These are phyloP conservation scores for Candida ascalaphidarum DNA, from an alignment of 805 yeast genomes.

Conservation along the genomic window DNA sequence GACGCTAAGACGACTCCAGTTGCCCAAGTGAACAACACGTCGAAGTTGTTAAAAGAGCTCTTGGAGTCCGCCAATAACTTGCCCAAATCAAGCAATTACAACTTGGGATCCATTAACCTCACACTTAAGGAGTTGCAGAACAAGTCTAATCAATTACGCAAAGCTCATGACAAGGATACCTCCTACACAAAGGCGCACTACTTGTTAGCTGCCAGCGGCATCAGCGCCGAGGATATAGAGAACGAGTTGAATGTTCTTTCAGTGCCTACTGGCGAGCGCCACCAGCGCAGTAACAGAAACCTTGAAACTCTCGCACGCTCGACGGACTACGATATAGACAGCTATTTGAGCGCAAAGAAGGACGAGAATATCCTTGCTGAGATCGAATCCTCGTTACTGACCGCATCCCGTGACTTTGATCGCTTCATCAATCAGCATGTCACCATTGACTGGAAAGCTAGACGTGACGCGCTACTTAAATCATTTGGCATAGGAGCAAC, in stretches of 20 bases:
- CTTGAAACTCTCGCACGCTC: no score
- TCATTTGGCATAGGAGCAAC: conserved; percentile 43
- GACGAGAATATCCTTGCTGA: conserved; percentile 78
- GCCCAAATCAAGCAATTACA: conserved; percentile 51
- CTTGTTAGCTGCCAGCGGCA: conserved; percentile 80
- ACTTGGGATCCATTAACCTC: conserved; percentile 72
- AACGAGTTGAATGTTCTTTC: conserved; percentile 34
- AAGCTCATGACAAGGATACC: conserved; percentile 21
- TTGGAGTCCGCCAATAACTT: conserved; percentile 70
- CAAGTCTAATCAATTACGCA: conserved; percentile 52
- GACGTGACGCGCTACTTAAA: conserved; percentile 66
- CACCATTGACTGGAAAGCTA: conserved; percentile 74
- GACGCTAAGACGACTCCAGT: not conserved
- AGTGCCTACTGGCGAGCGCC: not conserved
- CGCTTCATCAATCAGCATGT: conserved; percentile 62
- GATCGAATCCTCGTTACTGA: conserved; percentile 67
- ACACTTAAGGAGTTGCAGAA: conserved; percentile 72
- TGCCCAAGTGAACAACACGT: not conserved
- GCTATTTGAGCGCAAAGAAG: conserved; percentile 57
- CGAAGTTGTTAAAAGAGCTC: conserved; percentile 50
- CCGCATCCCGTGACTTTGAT: conserved; percentile 81
- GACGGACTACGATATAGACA: conserved; percentile 49
- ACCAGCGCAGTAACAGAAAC: no score
- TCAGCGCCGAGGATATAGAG: conserved; percentile 78
- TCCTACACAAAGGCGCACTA: conserved; percentile 72